Base-by-base conservation (phyloP, 306 rosid species). In the Arachis hypogaea region DNA sequence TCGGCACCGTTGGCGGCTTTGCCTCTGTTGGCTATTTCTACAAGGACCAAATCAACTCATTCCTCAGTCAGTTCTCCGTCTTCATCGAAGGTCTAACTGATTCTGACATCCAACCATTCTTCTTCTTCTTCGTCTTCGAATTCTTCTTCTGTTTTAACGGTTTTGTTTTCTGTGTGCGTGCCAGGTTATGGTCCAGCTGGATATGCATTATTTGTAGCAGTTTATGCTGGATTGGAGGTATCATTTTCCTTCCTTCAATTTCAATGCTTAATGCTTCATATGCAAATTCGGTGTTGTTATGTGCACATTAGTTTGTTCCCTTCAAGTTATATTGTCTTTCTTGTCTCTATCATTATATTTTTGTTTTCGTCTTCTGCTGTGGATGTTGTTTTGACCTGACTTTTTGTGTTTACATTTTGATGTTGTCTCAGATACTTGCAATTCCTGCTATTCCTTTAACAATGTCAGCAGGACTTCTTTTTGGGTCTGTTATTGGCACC, bases 111-210 rank as follows among this genome's bases (percentile, higher is more conserved):
- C 38, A 33, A 33, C 38, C 3, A 4, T 33, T 33, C 65, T 9
- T 1, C 12, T 44, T 2, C 1, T 43, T 36, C 36, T 50, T 29
- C 28, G 28, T 61, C 54, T 12, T 40, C 40, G 6, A 41, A 4
- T 41, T 41, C 46, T 33, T 3, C 7, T 73, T 72, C 33, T 49
- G 12, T 11, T n/a, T n/a, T 11, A 50, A 50, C 56, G 22, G 0
- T 68, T 49, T 6, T 78, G 0, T 56, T 2, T 22, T 46, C 57
- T 81, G 78, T 84, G 9, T 29, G 29, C 68, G 66, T 69, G 68
- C 51, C 89, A 93, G 98, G 98, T 77, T 95, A 95, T 83, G 99
- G 99, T 71, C 90, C 96, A 7, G 90, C 89, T 74, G 99, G 99
- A 56, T 95, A 95, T 76, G 99, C 99, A 16, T 71, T 95, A 62